A percentile compares a stretch with the other conserved stretches of the same genome.
These are phyloP conservation scores for Hypsizygus ulmarius DNA, from an alignment of 1,284 basidiomycete species.

Conservation along the genomic window DNA sequence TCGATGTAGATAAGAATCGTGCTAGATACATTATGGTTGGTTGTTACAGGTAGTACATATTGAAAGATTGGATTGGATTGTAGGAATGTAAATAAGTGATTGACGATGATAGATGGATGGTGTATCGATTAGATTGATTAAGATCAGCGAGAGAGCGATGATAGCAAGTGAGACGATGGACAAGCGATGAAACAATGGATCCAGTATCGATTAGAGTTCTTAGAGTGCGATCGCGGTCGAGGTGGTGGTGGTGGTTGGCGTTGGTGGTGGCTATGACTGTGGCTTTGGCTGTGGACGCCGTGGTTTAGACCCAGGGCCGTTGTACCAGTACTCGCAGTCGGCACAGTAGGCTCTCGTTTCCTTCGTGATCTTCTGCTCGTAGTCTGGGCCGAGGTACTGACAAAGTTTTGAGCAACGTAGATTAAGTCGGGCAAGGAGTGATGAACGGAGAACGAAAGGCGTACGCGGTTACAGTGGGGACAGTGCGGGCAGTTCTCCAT, in stretches of 20 bases:
- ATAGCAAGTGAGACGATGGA: conserved; percentile 9
- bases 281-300: conserved; percentile 21
- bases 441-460: conserved; percentile 18
- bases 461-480: conserved; percentile 53
- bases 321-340: conserved; percentile 65
- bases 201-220: too few relatives aligned
- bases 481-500: conserved; percentile 47
- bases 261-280: conserved; percentile 14
- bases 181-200: background rate
- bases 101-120: too few relatives aligned
- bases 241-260: conserved; percentile 2
- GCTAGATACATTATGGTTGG: background rate
- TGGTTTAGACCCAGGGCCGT: conserved; percentile 37
- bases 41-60: background rate
- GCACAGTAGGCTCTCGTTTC: conserved; percentile 56
- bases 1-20: conserved; percentile 2
- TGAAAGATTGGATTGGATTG: conserved; percentile 1
- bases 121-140: background rate
- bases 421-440: conserved; percentile 13
- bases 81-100: too few relatives aligned
- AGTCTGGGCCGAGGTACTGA: conserved; percentile 70
- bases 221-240: conserved; percentile 2
- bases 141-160: conserved; percentile 17
- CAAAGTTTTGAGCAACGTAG: conserved; percentile 4
- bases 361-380: conserved; percentile 53